A percentile compares a stretch with the other conserved stretches of the same genome.
These are phyloP conservation scores for Psidium guajava DNA, from an alignment of 345 rosid species.

Conservation along the genomic window DNA sequence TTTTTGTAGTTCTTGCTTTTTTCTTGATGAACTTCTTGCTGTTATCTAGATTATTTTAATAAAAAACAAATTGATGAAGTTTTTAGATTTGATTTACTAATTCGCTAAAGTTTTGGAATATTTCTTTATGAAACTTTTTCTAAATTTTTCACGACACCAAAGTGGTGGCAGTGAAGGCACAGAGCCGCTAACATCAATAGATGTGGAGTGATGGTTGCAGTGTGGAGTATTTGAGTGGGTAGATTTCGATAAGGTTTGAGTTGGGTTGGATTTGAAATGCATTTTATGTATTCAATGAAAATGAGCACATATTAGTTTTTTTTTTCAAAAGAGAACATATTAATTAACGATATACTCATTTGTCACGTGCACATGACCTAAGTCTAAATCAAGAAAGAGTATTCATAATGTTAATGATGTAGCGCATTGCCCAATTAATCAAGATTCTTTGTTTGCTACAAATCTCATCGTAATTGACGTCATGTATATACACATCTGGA, in stretches of 20 bases:
- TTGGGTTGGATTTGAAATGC: background rate
- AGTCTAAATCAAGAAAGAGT: rapidly evolving
- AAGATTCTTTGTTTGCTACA: background rate
- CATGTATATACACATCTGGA: no score
- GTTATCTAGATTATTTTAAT: background rate
- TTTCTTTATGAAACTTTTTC: background rate
- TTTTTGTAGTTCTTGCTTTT: background rate
- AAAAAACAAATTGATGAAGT: background rate
- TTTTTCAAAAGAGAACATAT: no score
- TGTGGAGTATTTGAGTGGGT: background rate
- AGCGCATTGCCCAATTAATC: no score
- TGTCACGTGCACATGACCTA: background rate
- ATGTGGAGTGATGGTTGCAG: background rate
- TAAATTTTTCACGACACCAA: background rate
- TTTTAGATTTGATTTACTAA: background rate
- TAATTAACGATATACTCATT: background rate
- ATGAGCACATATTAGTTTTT: background rate
- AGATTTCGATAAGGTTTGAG: background rate
- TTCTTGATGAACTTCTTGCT: background rate
- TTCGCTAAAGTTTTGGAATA: background rate
- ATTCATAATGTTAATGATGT: background rate
- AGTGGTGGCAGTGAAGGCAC: background rate
- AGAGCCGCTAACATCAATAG: background rate
- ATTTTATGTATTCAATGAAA: background rate
- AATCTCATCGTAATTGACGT: rapidly evolving